phyloP scores from a whole-genome alignment of 176 grass and related monocot species.

The Areca catechu region DNA sequence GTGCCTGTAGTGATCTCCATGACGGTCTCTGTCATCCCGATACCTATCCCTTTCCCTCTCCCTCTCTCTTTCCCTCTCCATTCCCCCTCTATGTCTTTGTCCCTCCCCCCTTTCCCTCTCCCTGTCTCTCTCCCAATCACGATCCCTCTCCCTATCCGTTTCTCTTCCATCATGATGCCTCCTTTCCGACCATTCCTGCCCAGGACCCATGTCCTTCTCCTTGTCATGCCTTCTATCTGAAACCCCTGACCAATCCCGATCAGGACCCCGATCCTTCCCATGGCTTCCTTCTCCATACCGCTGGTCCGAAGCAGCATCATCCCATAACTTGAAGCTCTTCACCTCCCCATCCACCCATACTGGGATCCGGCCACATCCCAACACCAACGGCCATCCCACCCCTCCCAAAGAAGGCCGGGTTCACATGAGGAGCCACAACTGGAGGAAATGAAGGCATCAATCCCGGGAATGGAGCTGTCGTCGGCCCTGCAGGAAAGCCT shows the following conservation, averaged over 20 bases:
- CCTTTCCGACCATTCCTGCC: no score
- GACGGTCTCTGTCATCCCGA: slow-evolving; percentile 63
- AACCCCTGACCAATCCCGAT: not conserved
- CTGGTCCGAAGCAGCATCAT: slow-evolving; percentile 76
- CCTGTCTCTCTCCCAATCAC: not conserved
- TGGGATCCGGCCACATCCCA: slow-evolving; percentile 78
- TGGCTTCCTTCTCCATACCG: slow-evolving; percentile 55
- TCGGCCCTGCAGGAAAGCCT: slow-evolving; percentile 6
- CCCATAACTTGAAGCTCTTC: slow-evolving; percentile 74
- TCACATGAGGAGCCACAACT: slow-evolving; percentile 28
- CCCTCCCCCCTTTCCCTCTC: no score
- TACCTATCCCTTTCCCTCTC: slow-evolving; percentile 49
- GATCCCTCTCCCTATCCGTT: no score
- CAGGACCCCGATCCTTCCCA: slow-evolving; percentile 5
- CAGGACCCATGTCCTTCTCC: not conserved
- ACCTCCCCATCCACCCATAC: slow-evolving; percentile 62
- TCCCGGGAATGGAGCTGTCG: slow-evolving; percentile 10
- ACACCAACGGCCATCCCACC: slow-evolving; percentile 37
- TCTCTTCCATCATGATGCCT: no score
- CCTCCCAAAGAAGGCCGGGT: slow-evolving; percentile 49
- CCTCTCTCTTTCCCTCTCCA: slow-evolving; percentile 42
- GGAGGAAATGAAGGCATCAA: slow-evolving; percentile 19
- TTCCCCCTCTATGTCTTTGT: no score
- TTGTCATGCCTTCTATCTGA: slow-evolving; percentile 4
- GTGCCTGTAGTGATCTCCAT: slow-evolving; percentile 50